A percentile compares a stretch with the other conserved stretches of the same genome.
phyloP scores from a whole-genome alignment of 2,329 filamentous ascomycete genomes.

The Xylaria arbuscula region DNA sequence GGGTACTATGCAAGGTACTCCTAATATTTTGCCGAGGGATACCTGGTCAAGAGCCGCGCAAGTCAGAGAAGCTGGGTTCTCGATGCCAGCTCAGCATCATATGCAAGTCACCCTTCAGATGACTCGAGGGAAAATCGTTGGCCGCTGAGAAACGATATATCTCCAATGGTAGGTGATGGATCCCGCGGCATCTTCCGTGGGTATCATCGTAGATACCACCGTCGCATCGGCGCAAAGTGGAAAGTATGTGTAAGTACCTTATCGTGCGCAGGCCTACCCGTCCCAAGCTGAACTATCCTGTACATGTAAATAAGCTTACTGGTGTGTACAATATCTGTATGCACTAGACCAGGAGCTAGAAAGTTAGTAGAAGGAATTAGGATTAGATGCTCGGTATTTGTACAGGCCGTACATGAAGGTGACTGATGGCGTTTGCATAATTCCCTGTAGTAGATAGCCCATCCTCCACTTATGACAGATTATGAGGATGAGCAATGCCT shows the following conservation, averaged over 20 bases:
- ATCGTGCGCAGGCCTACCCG: constrained; percentile 19
- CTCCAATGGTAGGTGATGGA: constrained; percentile 1
- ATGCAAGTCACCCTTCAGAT: not conserved
- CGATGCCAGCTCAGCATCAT: constrained; percentile 3
- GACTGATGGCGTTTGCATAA: constrained; percentile 32
- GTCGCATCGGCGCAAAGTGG: constrained; percentile 17
- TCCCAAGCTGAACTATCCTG: constrained; percentile 24
- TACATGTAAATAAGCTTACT: constrained; percentile 32
- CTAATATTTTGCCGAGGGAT: not conserved
- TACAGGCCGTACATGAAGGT: not conserved
- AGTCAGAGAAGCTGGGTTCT: not conserved
- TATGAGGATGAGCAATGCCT: constrained; percentile 35
- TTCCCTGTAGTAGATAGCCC: constrained; percentile 11
- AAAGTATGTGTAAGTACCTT: constrained; percentile 16
- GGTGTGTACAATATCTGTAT: constrained; percentile 1
- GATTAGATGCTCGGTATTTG: constrained; percentile 4
- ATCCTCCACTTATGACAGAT: constrained; percentile 35
- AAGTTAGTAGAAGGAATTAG: constrained; percentile 20
- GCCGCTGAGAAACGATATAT: not conserved
- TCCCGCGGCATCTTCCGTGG: constrained; percentile 8
- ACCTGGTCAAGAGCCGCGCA: constrained; percentile 1
- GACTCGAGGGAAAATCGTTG: not conserved
- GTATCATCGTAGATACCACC: constrained; percentile 15
- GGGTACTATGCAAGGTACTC: not conserved
- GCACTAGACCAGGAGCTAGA: constrained; percentile 20